Percentiles rank a stretch among this genome's conserved stretches.
Evolutionary conservation across 352 stramenopile genomes (phyloP).

Genomic region (Phytopythium helicoides): DNA sequence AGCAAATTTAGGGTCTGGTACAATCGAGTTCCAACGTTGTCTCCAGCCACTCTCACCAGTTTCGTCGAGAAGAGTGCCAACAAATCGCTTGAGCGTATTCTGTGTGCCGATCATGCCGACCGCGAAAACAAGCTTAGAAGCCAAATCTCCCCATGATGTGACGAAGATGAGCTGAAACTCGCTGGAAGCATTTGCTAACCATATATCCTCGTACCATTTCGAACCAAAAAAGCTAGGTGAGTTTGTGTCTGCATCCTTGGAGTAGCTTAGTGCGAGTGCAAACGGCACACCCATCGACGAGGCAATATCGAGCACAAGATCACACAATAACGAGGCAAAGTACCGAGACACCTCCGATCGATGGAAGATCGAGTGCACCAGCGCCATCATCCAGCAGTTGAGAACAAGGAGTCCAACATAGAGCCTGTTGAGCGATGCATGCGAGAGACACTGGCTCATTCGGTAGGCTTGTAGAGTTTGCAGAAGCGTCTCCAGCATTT

Average conservation of each 20-base stretch:
- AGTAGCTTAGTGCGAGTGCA: conserved; percentile 11
- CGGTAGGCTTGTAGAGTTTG: conserved; percentile 25
- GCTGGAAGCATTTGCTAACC: conserved; percentile 14
- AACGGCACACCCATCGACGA: conserved; percentile 19
- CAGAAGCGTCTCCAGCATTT: conserved; percentile 21
- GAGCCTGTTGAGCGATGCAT: conserved; percentile 23
- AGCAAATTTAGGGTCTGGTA: not conserved
- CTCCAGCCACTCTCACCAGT: not conserved
- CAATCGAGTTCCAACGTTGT: conserved; percentile 4
- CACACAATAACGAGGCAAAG: conserved; percentile 9
- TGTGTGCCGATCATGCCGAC: conserved; percentile 26
- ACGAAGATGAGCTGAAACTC: conserved; percentile 35
- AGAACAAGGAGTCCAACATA: conserved; percentile 20
- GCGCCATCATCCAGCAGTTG: conserved; percentile 24
- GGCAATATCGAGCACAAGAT: conserved; percentile 19
- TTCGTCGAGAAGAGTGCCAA: conserved; percentile 2
- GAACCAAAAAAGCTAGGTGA: not conserved
- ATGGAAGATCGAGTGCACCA: conserved; percentile 9
- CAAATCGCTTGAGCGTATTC: conserved; percentile 26
- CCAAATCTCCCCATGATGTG: conserved; percentile 28
- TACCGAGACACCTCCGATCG: not conserved
- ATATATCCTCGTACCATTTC: conserved; percentile 22
- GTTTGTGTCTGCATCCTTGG: conserved; percentile 9
- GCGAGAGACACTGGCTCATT: conserved; percentile 20
- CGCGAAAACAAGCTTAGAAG: conserved; percentile 32